These are phyloP conservation scores for Sungouiella blattae DNA, from an alignment of 805 yeast species.

Conservation along the genomic window DNA sequence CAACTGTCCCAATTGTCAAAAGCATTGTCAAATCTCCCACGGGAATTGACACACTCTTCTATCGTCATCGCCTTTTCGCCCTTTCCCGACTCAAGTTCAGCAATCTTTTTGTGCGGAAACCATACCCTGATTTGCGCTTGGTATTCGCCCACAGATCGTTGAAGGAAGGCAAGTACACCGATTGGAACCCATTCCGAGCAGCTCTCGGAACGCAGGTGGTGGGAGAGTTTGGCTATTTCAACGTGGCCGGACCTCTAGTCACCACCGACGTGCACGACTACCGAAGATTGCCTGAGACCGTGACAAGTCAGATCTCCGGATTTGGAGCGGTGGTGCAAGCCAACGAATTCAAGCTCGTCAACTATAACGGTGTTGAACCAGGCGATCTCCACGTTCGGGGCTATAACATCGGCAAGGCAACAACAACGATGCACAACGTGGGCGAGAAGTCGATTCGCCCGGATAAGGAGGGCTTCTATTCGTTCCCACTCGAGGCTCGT, in stretches of 20 bases:
- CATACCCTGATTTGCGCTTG: conserved; percentile 33
- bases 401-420: conserved; percentile 56
- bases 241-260: conserved; percentile 55
- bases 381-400: conserved; percentile 63
- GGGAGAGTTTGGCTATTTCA: conserved; percentile 43
- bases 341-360: conserved; percentile 51
- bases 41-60: conserved; percentile 18
- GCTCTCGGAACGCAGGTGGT: conserved; percentile 49
- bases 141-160: conserved; percentile 37
- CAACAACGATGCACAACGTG: conserved; percentile 15
- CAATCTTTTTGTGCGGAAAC: conserved; percentile 10
- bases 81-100: conserved; percentile 51
- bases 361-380: conserved; percentile 28
- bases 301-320: conserved; percentile 23
- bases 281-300: conserved; percentile 40
- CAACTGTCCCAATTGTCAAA: conserved; percentile 9
- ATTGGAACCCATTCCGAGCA: conserved; percentile 43
- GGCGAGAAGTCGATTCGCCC: conserved; percentile 12
- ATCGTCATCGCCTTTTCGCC: conserved; percentile 9
- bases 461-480: conserved; percentile 38
- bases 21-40: conserved; percentile 15
- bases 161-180: conserved; percentile 12
- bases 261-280: conserved; percentile 62
- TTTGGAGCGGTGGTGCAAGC: conserved; percentile 59
- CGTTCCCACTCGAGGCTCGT: conserved; percentile 45